A percentile compares a stretch with the other conserved stretches of the same genome.
phyloP scores from a whole-genome alignment of 2,329 filamentous ascomycete genomes.

The Rhexocercosporidium sp. region DNA sequence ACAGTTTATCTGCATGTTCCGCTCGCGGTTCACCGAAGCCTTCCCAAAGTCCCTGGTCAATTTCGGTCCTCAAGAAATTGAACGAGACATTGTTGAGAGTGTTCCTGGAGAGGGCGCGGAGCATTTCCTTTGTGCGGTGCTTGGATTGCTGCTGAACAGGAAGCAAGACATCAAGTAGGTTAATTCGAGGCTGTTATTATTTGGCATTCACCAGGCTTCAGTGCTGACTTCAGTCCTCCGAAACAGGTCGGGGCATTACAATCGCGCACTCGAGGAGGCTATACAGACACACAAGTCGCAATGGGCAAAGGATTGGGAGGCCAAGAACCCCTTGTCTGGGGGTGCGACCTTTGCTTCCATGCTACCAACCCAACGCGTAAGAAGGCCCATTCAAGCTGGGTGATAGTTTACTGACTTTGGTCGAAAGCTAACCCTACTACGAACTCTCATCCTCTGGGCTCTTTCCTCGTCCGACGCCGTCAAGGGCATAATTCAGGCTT shows the following conservation, averaged over 20 bases:
- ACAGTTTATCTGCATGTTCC: slow-evolving; percentile 98
- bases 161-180: slow-evolving; percentile 99
- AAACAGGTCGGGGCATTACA: slow-evolving; percentile 85
- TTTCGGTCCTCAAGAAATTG: slow-evolving; percentile 94
- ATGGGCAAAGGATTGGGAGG: slow-evolving; percentile 86
- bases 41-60: slow-evolving; percentile 88
- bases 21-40: slow-evolving; percentile 87
- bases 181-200: slow-evolving; percentile 11
- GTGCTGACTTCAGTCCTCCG: slow-evolving; percentile 32
- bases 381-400: slow-evolving; percentile 30
- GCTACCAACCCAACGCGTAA: slow-evolving; percentile 80
- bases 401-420: slow-evolving; percentile 18
- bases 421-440: slow-evolving; percentile 77
- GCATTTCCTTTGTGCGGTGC: slow-evolving; percentile 84
- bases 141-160: slow-evolving; percentile 88
- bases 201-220: slow-evolving; percentile 1
- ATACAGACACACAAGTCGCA: slow-evolving; percentile 83
- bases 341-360: slow-evolving; percentile 82
- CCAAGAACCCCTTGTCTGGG: slow-evolving; percentile 81
- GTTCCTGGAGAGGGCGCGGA: slow-evolving; percentile 85
- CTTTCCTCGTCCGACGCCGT: slow-evolving; percentile 86
- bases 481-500: slow-evolving; percentile 80
- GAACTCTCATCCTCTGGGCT: slow-evolving; percentile 85
- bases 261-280: slow-evolving; percentile 91
- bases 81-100: slow-evolving; percentile 79